Evolutionary conservation across 371 early-diverging fungal genomes (phyloP), one percentile per base, ranked within the genome.

Genomic region (Mortierella sp.): DNA sequence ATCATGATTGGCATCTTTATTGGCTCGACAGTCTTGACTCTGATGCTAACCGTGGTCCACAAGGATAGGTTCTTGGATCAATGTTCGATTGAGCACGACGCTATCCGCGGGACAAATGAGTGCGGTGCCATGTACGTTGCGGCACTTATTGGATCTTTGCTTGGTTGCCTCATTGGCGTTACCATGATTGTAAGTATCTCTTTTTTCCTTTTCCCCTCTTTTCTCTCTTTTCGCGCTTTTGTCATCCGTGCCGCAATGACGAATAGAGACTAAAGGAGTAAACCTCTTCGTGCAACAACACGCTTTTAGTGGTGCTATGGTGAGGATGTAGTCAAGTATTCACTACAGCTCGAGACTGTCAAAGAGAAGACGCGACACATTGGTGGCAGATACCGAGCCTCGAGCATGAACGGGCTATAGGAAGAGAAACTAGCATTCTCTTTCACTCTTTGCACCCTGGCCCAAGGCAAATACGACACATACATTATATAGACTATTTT

Each of bases 121-220:
- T 76, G 77, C n/a, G 61, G 44, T 9, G 21, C 51, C 43, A 76
- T 76, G 77, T 76, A 76, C 50, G 60, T 44, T 18, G 71, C 68
- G 4, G 77, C 77, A 2, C 48, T 76, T 7, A 30, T 67, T 1
- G 77, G 77, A 25, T 76, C 77, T 12, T 1, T 76, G 29, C 23
- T 76, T 21, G 77, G 72, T 14, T 76, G 72, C 45, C 65, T 76
- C 25, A 61, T 76, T 43, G 68, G 72, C 16, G 65, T 72, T n/a
- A 64, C 72, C 44, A 76, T 76, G 77, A 68, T 71, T 55, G 77
- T 76, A 71, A 71, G 77, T 68, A 14, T 18, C 15, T 16, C 15
- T 57, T n/a, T 19, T 19, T 19, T 57, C 15, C 1, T 19, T 19
- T 19, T 57, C 15, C 1, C 16, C 23, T 45, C 3, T 46, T 6